phyloP scores from a whole-genome alignment of 306 rosid genomes.

The Sphenostylis stenocarpa region DNA sequence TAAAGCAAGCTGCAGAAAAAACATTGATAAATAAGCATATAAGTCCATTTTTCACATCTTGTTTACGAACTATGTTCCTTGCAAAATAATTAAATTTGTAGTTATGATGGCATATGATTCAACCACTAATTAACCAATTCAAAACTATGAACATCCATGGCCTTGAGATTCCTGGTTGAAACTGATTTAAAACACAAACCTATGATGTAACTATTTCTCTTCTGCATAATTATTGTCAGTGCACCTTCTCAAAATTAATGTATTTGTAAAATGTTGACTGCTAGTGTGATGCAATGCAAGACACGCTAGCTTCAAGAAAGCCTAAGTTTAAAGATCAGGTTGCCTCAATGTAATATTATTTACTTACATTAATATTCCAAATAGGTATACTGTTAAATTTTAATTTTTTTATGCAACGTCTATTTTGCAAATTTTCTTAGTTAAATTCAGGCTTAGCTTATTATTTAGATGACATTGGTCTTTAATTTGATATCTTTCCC shows the following conservation, averaged over 20 bases:
- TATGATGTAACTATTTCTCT: slow-evolving; percentile 14
- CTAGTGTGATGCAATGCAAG: not conserved
- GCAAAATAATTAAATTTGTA: not conserved
- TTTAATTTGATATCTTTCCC: slow-evolving; percentile 4
- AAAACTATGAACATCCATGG: slow-evolving; percentile 11
- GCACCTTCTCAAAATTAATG: slow-evolving; percentile 12
- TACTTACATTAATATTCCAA: slow-evolving; percentile 12
- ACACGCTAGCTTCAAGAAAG: slow-evolving; percentile 13
- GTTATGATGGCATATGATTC: slow-evolving; percentile 9
- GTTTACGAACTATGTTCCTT: slow-evolving; percentile 3
- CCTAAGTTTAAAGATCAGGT: slow-evolving; percentile 11
- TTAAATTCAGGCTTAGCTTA: not conserved
- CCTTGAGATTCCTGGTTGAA: slow-evolving; percentile 10
- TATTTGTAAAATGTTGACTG: slow-evolving; percentile 12
- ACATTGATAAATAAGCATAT: slow-evolving; percentile 29
- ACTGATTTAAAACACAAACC: slow-evolving; percentile 4
- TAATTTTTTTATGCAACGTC: not conserved
- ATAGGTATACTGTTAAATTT: not conserved
- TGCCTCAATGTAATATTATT: slow-evolving; percentile 1
- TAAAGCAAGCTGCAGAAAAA: slow-evolving; percentile 83
- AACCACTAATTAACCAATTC: slow-evolving; percentile 15
- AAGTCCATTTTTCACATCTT: slow-evolving; percentile 24
- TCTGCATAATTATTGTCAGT: slow-evolving; percentile 6
- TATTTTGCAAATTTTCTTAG: not conserved
- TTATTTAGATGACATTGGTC: not conserved